phyloP scores from a whole-genome alignment of 768 basidiomycete species.

The Termitomyces sp. region DNA sequence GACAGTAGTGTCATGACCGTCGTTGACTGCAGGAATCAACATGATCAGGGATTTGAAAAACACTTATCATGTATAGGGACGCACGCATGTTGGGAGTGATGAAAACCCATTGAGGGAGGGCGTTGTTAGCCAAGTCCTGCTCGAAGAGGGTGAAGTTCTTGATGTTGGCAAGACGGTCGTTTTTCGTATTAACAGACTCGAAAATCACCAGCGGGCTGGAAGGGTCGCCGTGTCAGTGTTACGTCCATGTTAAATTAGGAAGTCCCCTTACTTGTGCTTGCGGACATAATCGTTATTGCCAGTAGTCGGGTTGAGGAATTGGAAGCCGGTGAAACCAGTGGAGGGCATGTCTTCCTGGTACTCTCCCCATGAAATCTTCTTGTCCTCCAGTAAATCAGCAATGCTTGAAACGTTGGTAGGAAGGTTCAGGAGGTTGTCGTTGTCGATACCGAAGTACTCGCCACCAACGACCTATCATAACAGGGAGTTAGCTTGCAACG shows the following conservation, averaged over 20 bases:
- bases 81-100: conserved; percentile 54
- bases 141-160: conserved; percentile 66
- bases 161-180: conserved; percentile 37
- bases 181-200: conserved; percentile 45
- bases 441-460: conserved; percentile 33
- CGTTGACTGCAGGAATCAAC: conserved; percentile 30
- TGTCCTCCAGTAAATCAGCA: conserved; percentile 58
- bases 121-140: conserved; percentile 44
- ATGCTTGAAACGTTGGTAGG: conserved; percentile 51
- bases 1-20: conserved; percentile 60
- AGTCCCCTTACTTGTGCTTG: conserved; percentile 26
- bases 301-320: conserved; percentile 22
- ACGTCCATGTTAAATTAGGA: not conserved
- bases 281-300: conserved; percentile 25
- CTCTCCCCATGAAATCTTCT: conserved; percentile 54
- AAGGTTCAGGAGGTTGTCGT: conserved; percentile 35
- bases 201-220: conserved; percentile 42
- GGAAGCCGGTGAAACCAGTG: conserved; percentile 43
- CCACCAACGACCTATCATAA: conserved; percentile 7
- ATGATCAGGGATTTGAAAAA: not conserved
- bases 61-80: conserved; percentile 7
- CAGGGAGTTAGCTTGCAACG: conserved; percentile 9
- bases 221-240: not conserved
- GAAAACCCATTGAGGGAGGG: conserved; percentile 57
- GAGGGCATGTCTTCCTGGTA: conserved; percentile 60